Evolutionary conservation across 306 rosid species (phyloP), one percentile per base, ranked within the genome.

Genomic region (Spatholobus suberectus): DNA sequence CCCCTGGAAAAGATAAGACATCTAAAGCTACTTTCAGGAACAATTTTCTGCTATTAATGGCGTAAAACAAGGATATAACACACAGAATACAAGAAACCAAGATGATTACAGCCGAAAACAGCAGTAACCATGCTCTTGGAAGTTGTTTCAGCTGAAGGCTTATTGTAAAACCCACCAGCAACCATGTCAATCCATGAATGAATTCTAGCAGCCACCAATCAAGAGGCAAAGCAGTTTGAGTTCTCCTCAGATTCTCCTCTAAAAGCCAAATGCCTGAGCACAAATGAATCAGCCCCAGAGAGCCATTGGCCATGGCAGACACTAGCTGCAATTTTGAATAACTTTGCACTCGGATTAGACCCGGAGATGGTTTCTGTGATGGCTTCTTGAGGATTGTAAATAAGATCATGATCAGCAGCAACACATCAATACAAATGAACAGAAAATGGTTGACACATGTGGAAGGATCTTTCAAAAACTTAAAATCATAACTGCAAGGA

Each of bases 121-220:
- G 76, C 58, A 79, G 40, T 6, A 81, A 47, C 52, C 84, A 73
- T 29, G 69, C 5, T 80, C 79, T 81, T 18, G 90, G 86, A 73
- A 89, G 86, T 17, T 81, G 86, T 70, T 70, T 86, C 14, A 72
- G 66, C 51, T 67, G 38, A 21, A 88, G 63, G 49, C 88, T 89
- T 40, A 78, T 12, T 5, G 83, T 79, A 7, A 87, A 77, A 20
- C 86, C 81, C 18, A 90, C 86, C 71, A 86, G 18, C 58, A 90
- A 75, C 83, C 89, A 70, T 68, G 81, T 47, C 0, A 89, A 84
- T 13, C 96, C 96, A 4, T 87, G 92, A 59, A 88, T 77, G 58
- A 86, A 63, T 41, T 71, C 76, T 83, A 57, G 41, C 79, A 81
- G 46, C 89, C 89, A 52, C 88, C 40, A 73, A 74, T 86, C 12